A percentile compares a stretch with the other conserved stretches of the same genome.
These are phyloP conservation scores for Rhizophora apiculata DNA, from an alignment of 345 rosid species.

Conservation along the genomic window DNA sequence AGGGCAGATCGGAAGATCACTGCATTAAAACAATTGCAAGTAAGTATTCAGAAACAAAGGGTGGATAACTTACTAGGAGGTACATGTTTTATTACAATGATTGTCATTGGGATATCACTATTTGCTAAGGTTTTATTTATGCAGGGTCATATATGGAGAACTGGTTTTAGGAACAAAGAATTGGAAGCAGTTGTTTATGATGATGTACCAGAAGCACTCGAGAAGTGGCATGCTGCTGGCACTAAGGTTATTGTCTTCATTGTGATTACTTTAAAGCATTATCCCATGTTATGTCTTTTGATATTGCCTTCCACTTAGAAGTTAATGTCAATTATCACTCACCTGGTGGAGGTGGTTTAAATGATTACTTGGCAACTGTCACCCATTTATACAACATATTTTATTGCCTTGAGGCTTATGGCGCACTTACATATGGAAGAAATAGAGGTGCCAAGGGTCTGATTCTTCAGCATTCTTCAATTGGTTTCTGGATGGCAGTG, in stretches of 20 bases:
- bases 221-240: slow-evolving; percentile 83
- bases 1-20: slow-evolving; percentile 92
- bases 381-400: too few species aligned
- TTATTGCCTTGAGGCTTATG: too few species aligned
- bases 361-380: too few species aligned
- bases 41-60: slow-evolving; percentile 24
- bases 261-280: background rate
- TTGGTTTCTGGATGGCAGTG: too few species aligned
- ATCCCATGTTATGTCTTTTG: too few species aligned
- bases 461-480: too few species aligned
- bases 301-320: background rate
- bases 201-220: slow-evolving; percentile 78
- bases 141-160: slow-evolving; percentile 98
- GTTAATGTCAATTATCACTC: too few species aligned
- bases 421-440: too few species aligned
- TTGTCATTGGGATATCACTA: background rate
- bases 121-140: slow-evolving; percentile 9
- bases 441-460: too few species aligned
- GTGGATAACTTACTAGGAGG: background rate
- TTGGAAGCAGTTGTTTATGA: slow-evolving; percentile 75
- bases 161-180: slow-evolving; percentile 74
- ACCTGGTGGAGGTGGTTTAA: too few species aligned
- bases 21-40: slow-evolving; percentile 92
- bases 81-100: background rate
- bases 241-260: slow-evolving; percentile 50